Evolutionary conservation across 768 basidiomycete genomes (phyloP).

Genomic region (Phylloporus sp.): DNA sequence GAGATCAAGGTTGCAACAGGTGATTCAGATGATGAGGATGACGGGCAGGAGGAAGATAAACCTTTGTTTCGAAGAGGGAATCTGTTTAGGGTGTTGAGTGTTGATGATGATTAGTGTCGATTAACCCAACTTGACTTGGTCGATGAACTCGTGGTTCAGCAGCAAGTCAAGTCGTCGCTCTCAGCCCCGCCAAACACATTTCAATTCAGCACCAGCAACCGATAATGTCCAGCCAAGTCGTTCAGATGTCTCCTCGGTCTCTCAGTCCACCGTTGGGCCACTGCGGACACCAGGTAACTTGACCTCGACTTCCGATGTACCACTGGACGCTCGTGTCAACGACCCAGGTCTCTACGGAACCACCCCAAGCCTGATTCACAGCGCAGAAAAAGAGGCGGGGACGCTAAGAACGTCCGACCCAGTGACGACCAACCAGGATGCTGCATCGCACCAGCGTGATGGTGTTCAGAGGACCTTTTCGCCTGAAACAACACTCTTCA

Average conservation of each 20-base stretch:
- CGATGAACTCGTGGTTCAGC: constrained; percentile 29
- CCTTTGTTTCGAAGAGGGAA: neutral
- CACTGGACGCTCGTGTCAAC: constrained; percentile 23
- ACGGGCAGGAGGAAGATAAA: constrained; percentile 18
- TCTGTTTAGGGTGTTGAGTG: constrained; percentile 31
- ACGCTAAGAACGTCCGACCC: constrained; percentile 9
- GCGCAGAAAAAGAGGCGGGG: constrained; percentile 7
- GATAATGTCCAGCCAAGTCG: constrained; percentile 1
- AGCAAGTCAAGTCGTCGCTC: constrained; percentile 27
- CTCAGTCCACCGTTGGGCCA: constrained; percentile 18
- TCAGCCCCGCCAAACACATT: constrained; percentile 6
- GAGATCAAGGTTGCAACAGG: constrained; percentile 4
- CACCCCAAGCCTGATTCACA: constrained; percentile 16
- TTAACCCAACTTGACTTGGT: constrained; percentile 9
- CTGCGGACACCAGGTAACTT: constrained; percentile 5
- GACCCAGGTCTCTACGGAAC: constrained; percentile 23
- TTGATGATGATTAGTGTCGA: constrained; percentile 19
- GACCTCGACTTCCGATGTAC: constrained; percentile 19
- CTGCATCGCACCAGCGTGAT: constrained; percentile 1
- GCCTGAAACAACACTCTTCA: constrained; percentile 25
- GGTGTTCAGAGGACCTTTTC: neutral
- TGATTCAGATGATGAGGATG: constrained; percentile 19
- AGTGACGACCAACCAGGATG: constrained; percentile 6
- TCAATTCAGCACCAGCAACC: neutral
- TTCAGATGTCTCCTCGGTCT: constrained; percentile 14